phyloP scores from a whole-genome alignment of 2,329 filamentous ascomycete species.

The Plenodomus biglobosus region DNA sequence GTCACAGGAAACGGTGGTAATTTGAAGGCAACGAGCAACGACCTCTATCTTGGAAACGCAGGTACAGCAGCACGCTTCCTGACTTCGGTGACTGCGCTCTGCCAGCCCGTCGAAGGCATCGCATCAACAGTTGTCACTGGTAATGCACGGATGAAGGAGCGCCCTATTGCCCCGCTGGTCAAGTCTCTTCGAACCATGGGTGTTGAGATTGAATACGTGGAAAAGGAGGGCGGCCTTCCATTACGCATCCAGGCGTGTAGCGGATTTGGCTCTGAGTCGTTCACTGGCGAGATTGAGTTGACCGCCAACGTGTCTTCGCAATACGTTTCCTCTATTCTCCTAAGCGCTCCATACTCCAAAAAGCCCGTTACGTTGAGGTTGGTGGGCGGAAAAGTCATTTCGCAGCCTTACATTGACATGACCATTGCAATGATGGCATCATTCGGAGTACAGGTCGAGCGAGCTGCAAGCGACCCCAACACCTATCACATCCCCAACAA shows the following conservation, averaged over 20 bases:
- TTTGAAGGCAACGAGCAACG: conserved; percentile 71
- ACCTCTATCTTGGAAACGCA: conserved; percentile 92
- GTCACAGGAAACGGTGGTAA: conserved; percentile 89
- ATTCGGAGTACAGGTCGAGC: conserved; percentile 81
- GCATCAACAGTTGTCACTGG: conserved; percentile 81
- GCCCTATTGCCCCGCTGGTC: conserved; percentile 90
- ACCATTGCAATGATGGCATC: conserved; percentile 95
- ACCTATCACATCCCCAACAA: conserved; percentile 93
- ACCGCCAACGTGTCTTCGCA: conserved; percentile 98
- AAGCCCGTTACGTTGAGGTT: conserved; percentile 85
- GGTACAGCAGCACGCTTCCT: conserved; percentile 95
- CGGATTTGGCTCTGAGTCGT: conserved; percentile 64
- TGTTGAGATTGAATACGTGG: conserved; percentile 82
- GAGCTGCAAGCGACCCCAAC: conserved; percentile 75
- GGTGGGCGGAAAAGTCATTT: conserved; percentile 96
- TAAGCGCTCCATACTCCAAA: conserved; percentile 97
- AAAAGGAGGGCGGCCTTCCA: conserved; percentile 79
- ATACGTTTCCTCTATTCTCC: conserved; percentile 94
- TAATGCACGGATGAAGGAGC: conserved; percentile 93
- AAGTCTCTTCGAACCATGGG: conserved; percentile 87
- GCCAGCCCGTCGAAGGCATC: conserved; percentile 62
- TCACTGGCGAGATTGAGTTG: conserved; percentile 79
- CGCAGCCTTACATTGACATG: conserved; percentile 97
- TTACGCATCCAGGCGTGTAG: conserved; percentile 71
- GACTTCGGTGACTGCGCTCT: conserved; percentile 86